phyloP scores from a whole-genome alignment of 1,139 yeast species.

The Groenewaldozyma auringiensis region DNA sequence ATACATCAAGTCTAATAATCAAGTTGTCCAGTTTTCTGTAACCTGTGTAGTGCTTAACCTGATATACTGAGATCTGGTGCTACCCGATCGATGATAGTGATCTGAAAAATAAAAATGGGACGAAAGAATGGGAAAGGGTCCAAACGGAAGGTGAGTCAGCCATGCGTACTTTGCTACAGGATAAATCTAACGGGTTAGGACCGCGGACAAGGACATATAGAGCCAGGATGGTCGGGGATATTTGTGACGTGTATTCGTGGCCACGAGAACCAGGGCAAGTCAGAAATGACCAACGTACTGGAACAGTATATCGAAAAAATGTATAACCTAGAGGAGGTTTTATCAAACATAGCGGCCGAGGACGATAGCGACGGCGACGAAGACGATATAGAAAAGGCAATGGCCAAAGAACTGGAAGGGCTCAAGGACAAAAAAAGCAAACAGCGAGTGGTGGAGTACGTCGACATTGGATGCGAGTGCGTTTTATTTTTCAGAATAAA shows the following conservation, averaged over 20 bases:
- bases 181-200: background rate
- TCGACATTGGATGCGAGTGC: constrained; percentile 78
- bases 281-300: constrained; percentile 60
- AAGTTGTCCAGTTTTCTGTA: too few species aligned
- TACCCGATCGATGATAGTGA: too few species aligned
- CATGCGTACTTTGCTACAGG: background rate
- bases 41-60: too few species aligned
- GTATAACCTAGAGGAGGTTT: constrained; percentile 26
- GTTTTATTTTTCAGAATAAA: constrained; percentile 70
- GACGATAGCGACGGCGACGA: constrained; percentile 34
- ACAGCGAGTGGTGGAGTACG: constrained; percentile 46
- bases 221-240: constrained; percentile 76
- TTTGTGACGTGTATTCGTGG: constrained; percentile 82
- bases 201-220: constrained; percentile 28
- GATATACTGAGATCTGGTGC: too few species aligned
- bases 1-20: too few species aligned
- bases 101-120: too few species aligned
- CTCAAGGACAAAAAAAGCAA: constrained; percentile 36
- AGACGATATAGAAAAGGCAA: constrained; percentile 58
- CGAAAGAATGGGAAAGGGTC: background rate
- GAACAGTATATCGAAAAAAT: constrained; percentile 28
- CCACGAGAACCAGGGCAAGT: constrained; percentile 64
- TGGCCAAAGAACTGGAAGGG: constrained; percentile 58
- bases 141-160: background rate
- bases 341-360: background rate